Evolutionary conservation across 2,329 filamentous ascomycete genomes (phyloP).

Genomic region (Ophiostoma piceae): DNA sequence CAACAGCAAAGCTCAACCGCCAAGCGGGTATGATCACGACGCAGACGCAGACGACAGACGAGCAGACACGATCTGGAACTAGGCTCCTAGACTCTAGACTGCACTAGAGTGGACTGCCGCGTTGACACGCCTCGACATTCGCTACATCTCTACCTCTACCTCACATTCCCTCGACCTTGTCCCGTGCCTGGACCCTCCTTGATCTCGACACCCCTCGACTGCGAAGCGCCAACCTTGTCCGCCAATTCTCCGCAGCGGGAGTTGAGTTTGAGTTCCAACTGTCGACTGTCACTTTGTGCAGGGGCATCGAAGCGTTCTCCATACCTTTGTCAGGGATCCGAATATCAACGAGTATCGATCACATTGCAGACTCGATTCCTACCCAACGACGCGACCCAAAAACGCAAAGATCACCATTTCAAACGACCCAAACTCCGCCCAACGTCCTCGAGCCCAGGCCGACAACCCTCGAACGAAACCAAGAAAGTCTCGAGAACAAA

Average conservation of each 20-base stretch:
- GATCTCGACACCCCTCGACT: not conserved
- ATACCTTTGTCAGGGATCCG: not conserved
- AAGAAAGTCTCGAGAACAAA: not conserved
- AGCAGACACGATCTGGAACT: not conserved
- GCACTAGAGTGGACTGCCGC: not conserved
- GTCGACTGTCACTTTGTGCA: not conserved
- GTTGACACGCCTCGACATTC: not conserved
- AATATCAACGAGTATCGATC: not conserved
- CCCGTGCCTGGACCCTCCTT: not conserved
- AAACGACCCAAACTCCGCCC: constrained; percentile 8
- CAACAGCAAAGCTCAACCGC: constrained; percentile 16
- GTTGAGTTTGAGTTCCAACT: not conserved
- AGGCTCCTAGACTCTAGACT: not conserved
- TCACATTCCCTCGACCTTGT: not conserved
- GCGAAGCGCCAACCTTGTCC: not conserved
- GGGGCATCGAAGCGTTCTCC: not conserved
- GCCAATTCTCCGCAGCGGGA: constrained; percentile 1
- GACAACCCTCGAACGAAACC: not conserved
- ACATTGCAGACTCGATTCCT: not conserved
- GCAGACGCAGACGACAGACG: too few species aligned
- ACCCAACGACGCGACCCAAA: constrained; percentile 18
- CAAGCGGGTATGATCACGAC: constrained; percentile 16
- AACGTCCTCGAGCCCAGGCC: not conserved
- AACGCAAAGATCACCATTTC: constrained; percentile 15
- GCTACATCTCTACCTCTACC: not conserved